These are phyloP conservation scores for Borealophlyctis nickersoniae DNA, from an alignment of 192 early-diverging fungal species.

Conservation along the genomic window DNA sequence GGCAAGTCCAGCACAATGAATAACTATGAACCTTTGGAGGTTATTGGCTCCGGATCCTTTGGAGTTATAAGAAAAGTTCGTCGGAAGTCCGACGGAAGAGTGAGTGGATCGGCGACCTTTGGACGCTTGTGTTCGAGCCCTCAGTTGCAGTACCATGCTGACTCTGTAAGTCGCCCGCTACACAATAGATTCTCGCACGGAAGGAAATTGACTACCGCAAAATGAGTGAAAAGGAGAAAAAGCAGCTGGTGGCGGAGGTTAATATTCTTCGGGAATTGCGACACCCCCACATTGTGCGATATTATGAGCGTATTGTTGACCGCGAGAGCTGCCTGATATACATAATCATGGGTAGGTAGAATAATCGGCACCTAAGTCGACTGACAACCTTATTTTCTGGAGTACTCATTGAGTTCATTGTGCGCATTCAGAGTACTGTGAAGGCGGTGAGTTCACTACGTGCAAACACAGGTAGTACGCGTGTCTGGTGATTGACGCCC, in stretches of 20 bases:
- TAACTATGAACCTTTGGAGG: constrained; percentile 61
- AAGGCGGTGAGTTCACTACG: constrained; percentile 46
- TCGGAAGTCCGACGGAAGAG: constrained; percentile 63
- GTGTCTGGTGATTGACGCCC: too few species aligned
- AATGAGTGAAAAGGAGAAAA: constrained; percentile 71
- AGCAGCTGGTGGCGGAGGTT: constrained; percentile 71
- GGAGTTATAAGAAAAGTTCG: constrained; percentile 69
- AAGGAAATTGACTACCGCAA: constrained; percentile 80
- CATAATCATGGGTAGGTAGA: constrained; percentile 63
- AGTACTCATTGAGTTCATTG: constrained; percentile 15
- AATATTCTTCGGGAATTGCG: constrained; percentile 69
- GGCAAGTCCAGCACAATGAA: constrained; percentile 29
- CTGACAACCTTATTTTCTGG: too few species aligned
- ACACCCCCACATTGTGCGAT: constrained; percentile 72
- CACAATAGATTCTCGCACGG: constrained; percentile 63
- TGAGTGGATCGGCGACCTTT: constrained; percentile 22
- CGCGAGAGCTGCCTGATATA: constrained; percentile 63
- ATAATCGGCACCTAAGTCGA: neutral
- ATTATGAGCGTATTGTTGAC: constrained; percentile 68
- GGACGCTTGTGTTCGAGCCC: neutral
- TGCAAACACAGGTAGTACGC: neutral
- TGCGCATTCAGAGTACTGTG: constrained; percentile 58
- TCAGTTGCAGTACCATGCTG: neutral
- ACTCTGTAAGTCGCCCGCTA: neutral
- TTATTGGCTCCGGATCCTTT: constrained; percentile 71